Base-by-base conservation (phyloP, 2,329 filamentous ascomycete species). In the Hirsutella rhossiliensis region DNA sequence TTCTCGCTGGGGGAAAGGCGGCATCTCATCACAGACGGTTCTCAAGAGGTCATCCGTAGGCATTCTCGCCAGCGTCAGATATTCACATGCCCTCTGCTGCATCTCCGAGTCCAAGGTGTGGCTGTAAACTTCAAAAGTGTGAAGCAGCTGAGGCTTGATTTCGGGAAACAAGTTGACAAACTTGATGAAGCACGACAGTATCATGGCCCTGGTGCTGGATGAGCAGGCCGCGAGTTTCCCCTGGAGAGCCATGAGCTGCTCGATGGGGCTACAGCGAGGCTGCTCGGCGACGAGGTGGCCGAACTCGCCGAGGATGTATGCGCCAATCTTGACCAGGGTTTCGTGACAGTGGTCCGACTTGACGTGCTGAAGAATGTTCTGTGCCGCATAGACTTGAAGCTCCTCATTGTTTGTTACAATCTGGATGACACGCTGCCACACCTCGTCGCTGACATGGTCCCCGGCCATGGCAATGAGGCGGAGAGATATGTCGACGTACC, bases 351-450 rank as follows among this genome's bases (percentile, higher is more conserved):
- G 85, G 48, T 95, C 87, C 17, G 82, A 80, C 62, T 95, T 95
- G 62, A 96, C 75, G 58, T 97, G 95, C 52, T 90, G 84, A 36
- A 98, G 68, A 19, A 92, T 88, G 54, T 94, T 94, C 59, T 94
- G 87, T 5, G 92, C 88, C 1, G 92, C 92, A 60, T 98, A 98
- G 0, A 95, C 83, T 64, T 98, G 92, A 11, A 98, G 74, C 62
- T 97, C 90, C 63, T 98, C 92, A 62, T 98, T 98, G 70, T 98
- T 98, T 44, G 92, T 97, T 47, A 97, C 89, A 54, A 98, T 97
- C 62, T 98, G 92, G 50, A 95, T 96, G 45, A 98, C 90, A 54
- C 92, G 82, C 62, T 98, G 92, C 92, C 92, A 98, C 17, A 98
- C 92, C 65, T 98, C 92, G 50, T 98, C 94, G 63, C 90, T 97